Evolutionary conservation across 2,329 filamentous ascomycete genomes (phyloP).

Genomic region (Epichloe aotearoae): DNA sequence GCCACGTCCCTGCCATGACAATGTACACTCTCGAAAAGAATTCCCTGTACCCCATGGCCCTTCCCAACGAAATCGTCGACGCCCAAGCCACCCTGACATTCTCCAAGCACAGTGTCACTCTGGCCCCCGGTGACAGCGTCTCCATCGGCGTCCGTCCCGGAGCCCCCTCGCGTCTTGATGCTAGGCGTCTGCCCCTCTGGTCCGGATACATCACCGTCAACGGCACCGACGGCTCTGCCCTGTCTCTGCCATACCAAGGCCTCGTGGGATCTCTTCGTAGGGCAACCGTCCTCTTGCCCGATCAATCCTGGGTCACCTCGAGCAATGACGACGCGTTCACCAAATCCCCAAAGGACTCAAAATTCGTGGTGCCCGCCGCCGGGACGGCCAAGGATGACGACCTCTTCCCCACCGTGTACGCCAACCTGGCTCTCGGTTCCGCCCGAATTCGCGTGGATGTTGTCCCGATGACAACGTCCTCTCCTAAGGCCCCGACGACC

Average conservation of each 20-base stretch:
- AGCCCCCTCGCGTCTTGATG: slow-evolving; percentile 23
- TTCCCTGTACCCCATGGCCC: slow-evolving; percentile 24
- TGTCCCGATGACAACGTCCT: slow-evolving; percentile 21
- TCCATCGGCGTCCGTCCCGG: slow-evolving; percentile 32
- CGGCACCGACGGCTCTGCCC: slow-evolving; percentile 21
- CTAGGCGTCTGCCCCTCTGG: slow-evolving; percentile 26
- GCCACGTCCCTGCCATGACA: slow-evolving; percentile 35
- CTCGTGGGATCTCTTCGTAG: slow-evolving; percentile 20
- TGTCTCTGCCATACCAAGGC: slow-evolving; percentile 28
- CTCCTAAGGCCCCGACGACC: slow-evolving; percentile 12
- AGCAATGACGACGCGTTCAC: slow-evolving; percentile 16
- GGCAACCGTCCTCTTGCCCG: slow-evolving; percentile 8
- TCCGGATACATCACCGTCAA: slow-evolving; percentile 29
- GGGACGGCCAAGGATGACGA: slow-evolving; percentile 19
- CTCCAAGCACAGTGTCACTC: slow-evolving; percentile 27
- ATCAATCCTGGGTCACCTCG: slow-evolving; percentile 13
- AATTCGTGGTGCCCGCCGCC: slow-evolving; percentile 25
- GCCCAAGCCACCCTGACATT: slow-evolving; percentile 30
- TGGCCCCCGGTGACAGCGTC: slow-evolving; percentile 27
- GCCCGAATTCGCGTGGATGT: slow-evolving; percentile 28
- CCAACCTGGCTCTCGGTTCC: slow-evolving; percentile 30
- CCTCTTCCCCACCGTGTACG: slow-evolving; percentile 24
- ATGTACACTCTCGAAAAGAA: slow-evolving; percentile 32
- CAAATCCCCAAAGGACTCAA: slow-evolving; percentile 19
- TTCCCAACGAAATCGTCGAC: slow-evolving; percentile 30